Evolutionary conservation across 176 grass and related monocot genomes (phyloP).

Genomic region (Echinochloa phyllopogon): DNA sequence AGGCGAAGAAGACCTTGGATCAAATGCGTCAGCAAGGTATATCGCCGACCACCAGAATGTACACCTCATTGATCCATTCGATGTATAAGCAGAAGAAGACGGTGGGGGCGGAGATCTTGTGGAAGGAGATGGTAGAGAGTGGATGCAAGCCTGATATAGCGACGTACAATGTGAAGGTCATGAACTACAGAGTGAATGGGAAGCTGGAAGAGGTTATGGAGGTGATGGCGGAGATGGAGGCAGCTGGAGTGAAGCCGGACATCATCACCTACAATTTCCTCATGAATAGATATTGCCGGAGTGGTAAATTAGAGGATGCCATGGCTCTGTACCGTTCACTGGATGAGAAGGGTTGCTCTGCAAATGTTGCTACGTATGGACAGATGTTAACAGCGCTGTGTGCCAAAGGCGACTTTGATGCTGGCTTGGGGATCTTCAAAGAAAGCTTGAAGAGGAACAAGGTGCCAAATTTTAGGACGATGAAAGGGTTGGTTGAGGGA

Average conservation of each 20-base stretch:
- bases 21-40: conserved; percentile 62
- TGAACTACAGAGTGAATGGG: conserved; percentile 30
- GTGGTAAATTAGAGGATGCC: conserved; percentile 54
- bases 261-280: conserved; percentile 79
- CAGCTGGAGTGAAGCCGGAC: conserved; percentile 56
- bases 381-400: conserved; percentile 52
- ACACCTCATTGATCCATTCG: conserved; percentile 67
- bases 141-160: conserved; percentile 53
- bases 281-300: conserved; percentile 59
- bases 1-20: conserved; percentile 57
- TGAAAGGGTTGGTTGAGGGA: conserved; percentile 61
- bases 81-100: conserved; percentile 62
- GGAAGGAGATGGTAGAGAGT: conserved; percentile 72
- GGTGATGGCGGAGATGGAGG: conserved; percentile 69
- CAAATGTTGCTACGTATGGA: conserved; percentile 59
- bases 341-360: conserved; percentile 49
- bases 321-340: conserved; percentile 60
- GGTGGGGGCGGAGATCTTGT: conserved; percentile 56
- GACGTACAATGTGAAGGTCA: conserved; percentile 71
- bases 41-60: conserved; percentile 57
- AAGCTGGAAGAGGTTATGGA: conserved; percentile 51
- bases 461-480: conserved; percentile 56
- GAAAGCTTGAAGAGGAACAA: conserved; percentile 58
- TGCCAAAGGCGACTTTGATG: conserved; percentile 58
- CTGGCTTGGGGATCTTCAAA: conserved; percentile 51